Conservation (phyloP, 164 flowering plant species). For the Cinnamomum micranthum region DNA sequence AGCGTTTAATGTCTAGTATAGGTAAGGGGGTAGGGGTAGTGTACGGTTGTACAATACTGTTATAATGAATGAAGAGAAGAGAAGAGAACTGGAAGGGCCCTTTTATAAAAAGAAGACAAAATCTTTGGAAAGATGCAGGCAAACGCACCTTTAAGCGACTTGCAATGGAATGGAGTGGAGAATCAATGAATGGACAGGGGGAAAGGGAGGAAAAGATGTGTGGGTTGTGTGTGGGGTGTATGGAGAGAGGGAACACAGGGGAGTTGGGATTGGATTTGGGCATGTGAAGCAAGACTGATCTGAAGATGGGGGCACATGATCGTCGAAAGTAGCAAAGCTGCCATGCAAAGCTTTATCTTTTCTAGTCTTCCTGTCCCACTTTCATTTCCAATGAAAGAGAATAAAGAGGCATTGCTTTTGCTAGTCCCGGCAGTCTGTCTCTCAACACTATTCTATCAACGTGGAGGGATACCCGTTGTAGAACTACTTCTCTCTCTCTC, state of each 20-base stretch:
- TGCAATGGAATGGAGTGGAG: neutral
- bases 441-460: neutral
- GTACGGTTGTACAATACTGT: constrained; percentile 10
- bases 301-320: neutral
- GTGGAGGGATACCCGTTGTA: neutral
- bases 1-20: neutral
- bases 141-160: constrained; percentile 15
- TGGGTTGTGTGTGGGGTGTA: neutral
- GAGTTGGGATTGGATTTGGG: too few relatives aligned
- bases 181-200: neutral
- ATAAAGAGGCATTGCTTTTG: neutral
- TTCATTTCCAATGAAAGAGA: constrained; percentile 7
- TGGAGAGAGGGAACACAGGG: neutral
- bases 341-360: constrained; percentile 3
- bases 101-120: constrained; percentile 4
- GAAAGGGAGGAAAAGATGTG: neutral
- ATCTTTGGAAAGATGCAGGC: neutral
- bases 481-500: neutral
- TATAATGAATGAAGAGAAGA: neutral
- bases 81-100: neutral
- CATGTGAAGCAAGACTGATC: too few relatives aligned
- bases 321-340: constrained; percentile 28
- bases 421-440: constrained; percentile 2
- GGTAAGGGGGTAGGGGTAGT: neutral
- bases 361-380: constrained; percentile 11